Conservation (phyloP, 139 green algal genomes). For the Tetradesmus lagerheimii region DNA sequence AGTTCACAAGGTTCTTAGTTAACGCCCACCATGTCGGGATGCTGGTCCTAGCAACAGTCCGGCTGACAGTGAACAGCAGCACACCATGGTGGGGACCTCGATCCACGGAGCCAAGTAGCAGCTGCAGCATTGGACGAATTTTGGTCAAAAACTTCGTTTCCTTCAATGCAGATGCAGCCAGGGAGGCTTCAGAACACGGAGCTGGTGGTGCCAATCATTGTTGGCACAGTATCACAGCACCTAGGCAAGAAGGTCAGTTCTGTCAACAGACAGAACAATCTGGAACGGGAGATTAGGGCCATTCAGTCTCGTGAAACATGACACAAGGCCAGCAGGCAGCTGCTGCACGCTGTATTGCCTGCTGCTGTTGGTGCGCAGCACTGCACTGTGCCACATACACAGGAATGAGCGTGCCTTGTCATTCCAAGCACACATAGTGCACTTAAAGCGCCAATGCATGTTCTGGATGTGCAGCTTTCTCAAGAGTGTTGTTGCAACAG, state of each 20-base stretch:
- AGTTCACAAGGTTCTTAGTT: no score
- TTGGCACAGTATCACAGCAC: conserved; percentile 88
- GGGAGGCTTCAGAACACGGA: conserved; percentile 73
- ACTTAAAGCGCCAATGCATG: neutral
- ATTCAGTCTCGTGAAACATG: neutral
- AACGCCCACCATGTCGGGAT: no score
- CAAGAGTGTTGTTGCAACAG: no score
- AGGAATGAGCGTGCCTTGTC: neutral
- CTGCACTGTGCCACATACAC: no score
- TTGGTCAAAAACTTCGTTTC: neutral
- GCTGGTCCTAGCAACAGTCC: no score
- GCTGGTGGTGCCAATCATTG: conserved; percentile 80
- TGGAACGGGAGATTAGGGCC: neutral
- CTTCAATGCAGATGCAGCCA: neutral
- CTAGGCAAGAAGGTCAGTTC: conserved; percentile 92
- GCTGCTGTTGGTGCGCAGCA: neutral
- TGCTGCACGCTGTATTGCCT: neutral
- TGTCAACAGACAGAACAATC: no score
- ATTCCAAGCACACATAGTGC: neutral
- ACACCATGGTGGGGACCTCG: neutral
- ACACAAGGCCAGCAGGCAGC: neutral
- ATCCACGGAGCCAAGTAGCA: neutral
- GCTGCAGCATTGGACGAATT: neutral
- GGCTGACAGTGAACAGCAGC: neutral
- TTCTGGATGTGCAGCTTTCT: no score